Percentiles rank a stretch among this genome's conserved stretches.
Evolutionary conservation across 306 rosid species (phyloP).

Genomic region (Morella rubra): DNA sequence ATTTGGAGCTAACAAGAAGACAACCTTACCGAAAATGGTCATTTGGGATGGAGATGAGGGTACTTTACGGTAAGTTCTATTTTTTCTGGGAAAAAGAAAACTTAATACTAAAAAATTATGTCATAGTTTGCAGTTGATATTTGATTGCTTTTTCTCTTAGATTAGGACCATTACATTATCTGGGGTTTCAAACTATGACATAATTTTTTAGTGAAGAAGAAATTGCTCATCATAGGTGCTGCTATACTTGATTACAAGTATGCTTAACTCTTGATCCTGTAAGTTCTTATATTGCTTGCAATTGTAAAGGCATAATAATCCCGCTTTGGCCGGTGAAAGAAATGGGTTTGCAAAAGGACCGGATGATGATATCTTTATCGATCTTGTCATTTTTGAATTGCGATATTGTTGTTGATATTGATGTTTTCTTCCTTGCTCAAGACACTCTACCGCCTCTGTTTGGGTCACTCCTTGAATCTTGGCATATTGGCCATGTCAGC

Average conservation of each 20-base stretch:
- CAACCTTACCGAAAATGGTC: conserved; percentile 76
- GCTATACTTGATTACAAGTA: not conserved
- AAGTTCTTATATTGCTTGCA: not conserved
- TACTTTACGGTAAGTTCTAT: conserved; percentile 62
- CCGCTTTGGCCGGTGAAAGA: no score
- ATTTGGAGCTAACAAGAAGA: conserved; percentile 50
- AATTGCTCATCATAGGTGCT: not conserved
- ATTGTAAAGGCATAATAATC: no score
- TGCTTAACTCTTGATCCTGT: not conserved
- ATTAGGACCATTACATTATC: not conserved
- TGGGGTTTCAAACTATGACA: not conserved
- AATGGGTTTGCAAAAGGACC: no score
- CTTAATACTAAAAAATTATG: conserved; percentile 3
- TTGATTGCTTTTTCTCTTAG: conserved; percentile 19
- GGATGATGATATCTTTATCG: no score
- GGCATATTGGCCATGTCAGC: no score
- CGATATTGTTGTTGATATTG: not conserved
- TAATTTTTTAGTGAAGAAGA: not conserved
- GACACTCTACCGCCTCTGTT: not conserved
- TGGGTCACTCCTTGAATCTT: no score
- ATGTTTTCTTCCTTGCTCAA: not conserved
- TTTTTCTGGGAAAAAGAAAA: not conserved
- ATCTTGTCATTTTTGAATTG: not conserved
- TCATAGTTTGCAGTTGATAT: conserved; percentile 19
- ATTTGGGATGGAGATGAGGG: conserved; percentile 77